Conservation (phyloP, 768 basidiomycete genomes). For the Lentinula sp. region DNA sequence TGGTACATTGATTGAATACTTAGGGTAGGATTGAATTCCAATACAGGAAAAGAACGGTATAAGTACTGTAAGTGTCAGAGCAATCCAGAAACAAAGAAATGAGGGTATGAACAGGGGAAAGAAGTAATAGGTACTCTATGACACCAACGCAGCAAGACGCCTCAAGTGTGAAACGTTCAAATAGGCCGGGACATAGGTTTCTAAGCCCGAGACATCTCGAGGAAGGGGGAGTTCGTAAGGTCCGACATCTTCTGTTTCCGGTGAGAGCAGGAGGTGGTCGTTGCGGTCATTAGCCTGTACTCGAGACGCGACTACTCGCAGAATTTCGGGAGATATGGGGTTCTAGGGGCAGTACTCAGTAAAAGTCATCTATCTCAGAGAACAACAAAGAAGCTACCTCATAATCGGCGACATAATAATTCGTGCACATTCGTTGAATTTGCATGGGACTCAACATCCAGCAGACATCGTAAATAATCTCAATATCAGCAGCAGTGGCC, state of each 20-base stretch:
- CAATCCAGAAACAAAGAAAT: conserved; percentile 4
- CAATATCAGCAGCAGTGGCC: conserved; percentile 93
- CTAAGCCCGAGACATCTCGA: conserved; percentile 90
- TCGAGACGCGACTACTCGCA: conserved; percentile 92
- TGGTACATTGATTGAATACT: neutral
- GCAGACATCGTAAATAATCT: conserved; percentile 99
- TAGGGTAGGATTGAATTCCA: neutral
- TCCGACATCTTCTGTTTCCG: conserved; percentile 96
- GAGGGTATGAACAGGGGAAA: neutral
- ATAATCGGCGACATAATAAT: conserved; percentile 98
- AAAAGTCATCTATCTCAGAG: neutral
- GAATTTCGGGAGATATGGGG: conserved; percentile 95
- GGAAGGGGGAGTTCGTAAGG: conserved; percentile 92
- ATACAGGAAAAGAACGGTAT: neutral
- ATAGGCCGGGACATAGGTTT: conserved; percentile 94
- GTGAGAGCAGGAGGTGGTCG: conserved; percentile 92
- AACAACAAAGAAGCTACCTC: conserved; percentile 51
- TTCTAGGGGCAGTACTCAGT: conserved; percentile 42
- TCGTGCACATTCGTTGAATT: conserved; percentile 98
- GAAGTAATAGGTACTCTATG: conserved; percentile 31
- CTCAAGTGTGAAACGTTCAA: conserved; percentile 86
- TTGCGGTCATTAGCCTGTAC: conserved; percentile 96
- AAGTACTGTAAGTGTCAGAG: neutral
- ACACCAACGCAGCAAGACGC: conserved; percentile 81
- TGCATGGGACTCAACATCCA: conserved; percentile 99